Percentiles rank a stretch among this genome's conserved stretches.
phyloP scores from a whole-genome alignment of 139 green algal species.

The Chara braunii region DNA sequence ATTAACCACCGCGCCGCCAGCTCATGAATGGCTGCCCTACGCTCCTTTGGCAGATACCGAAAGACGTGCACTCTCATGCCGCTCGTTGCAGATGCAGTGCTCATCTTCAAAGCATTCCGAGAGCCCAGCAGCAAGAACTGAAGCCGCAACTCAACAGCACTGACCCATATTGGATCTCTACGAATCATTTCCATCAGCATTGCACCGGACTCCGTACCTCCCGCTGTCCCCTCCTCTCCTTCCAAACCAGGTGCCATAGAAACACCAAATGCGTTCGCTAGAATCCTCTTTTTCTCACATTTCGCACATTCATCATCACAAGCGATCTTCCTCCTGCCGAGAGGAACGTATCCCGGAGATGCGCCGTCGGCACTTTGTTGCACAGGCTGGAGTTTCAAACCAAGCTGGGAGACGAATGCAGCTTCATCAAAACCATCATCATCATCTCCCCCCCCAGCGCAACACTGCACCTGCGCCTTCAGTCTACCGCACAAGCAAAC shows the following conservation, averaged over 20 bases:
- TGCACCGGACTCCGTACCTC: neutral
- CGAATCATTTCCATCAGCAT: neutral
- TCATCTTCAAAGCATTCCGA: neutral
- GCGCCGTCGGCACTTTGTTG: neutral
- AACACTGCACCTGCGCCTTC: conserved; percentile 18
- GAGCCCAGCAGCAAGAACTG: conserved; percentile 1
- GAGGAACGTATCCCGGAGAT: neutral
- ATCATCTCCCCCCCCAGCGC: conserved; percentile 18
- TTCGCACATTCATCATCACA: conserved; percentile 33
- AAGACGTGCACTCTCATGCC: conserved; percentile 31
- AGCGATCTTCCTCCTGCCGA: conserved; percentile 25
- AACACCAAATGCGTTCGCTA: conserved; percentile 27
- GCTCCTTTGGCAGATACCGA: neutral
- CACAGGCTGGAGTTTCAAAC: conserved; percentile 14
- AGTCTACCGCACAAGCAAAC: conserved; percentile 18
- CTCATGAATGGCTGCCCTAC: conserved; percentile 16
- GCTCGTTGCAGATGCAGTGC: too few relatives aligned
- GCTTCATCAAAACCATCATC: conserved; percentile 5
- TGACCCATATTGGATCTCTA: conserved; percentile 20
- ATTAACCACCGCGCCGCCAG: conserved; percentile 19
- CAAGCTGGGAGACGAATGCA: neutral
- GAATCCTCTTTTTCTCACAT: conserved; percentile 14
- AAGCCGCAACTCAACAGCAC: conserved; percentile 17
- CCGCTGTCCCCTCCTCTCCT: conserved; percentile 4
- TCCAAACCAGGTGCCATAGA: too few relatives aligned